Conservation (phyloP, 1,284 basidiomycete genomes). For the Clitocybe nebularis region DNA sequence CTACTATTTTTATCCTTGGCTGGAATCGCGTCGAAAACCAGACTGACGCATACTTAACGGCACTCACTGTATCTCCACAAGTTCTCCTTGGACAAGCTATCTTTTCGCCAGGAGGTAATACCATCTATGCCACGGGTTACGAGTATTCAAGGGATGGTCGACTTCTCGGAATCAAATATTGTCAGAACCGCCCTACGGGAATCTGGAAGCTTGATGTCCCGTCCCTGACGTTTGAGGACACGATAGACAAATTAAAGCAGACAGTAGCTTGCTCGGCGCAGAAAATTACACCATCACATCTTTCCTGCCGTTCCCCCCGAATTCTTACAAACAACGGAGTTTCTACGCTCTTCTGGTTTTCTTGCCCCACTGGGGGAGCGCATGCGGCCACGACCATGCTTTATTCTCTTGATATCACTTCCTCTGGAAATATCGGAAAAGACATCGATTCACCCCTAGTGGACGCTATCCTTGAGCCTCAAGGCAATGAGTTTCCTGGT, state of each 20-base stretch:
- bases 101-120: slow-evolving; percentile 38
- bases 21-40: slow-evolving; percentile 30
- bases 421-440: slow-evolving; percentile 19
- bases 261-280: slow-evolving; percentile 18
- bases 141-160: slow-evolving; percentile 53
- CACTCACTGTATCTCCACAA: slow-evolving; percentile 16
- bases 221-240: slow-evolving; percentile 8
- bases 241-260: background rate
- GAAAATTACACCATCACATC: slow-evolving; percentile 38
- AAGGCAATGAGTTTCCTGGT: slow-evolving; percentile 51
- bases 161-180: slow-evolving; percentile 57
- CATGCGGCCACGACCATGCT: slow-evolving; percentile 58
- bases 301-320: slow-evolving; percentile 58
- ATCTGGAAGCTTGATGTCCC: slow-evolving; percentile 47
- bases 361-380: slow-evolving; percentile 51
- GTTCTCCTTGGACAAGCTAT: slow-evolving; percentile 53
- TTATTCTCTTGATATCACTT: slow-evolving; percentile 36
- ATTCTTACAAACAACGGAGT: slow-evolving; percentile 25
- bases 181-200: slow-evolving; percentile 57
- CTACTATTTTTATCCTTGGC: slow-evolving; percentile 45
- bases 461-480: slow-evolving; percentile 35
- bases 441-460: slow-evolving; percentile 26
- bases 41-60: slow-evolving; percentile 4
- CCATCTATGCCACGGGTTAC: slow-evolving; percentile 60
- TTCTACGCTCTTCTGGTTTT: slow-evolving; percentile 49